Evolutionary conservation across 2,329 filamentous ascomycete genomes (phyloP), one percentile per base, ranked within the genome.

Genomic region (Aspergillus sp.): DNA sequence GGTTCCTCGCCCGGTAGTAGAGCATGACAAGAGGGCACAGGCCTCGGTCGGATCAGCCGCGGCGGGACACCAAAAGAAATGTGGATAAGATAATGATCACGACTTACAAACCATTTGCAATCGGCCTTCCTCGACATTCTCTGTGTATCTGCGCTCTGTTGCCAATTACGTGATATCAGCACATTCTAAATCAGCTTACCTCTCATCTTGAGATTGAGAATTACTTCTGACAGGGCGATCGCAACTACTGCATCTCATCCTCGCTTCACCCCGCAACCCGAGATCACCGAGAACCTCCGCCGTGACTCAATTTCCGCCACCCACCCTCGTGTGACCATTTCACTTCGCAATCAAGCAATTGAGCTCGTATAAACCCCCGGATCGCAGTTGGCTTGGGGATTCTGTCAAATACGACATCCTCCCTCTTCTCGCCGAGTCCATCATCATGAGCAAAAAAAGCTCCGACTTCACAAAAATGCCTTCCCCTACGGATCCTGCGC

Each of bases 401-500:
- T 17, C n/a, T 23, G 17, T 46, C 8, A 11, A 34, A 41, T 4
- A 9, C 17, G 15, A 45, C 30, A 30, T 9, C 28, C n/a, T 34
- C 13, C 46, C n/a, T 50, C 13, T 23, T 45, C 7, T 25, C 34
- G 13, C 34, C 17, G 23, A 7, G 11, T n/a, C 13, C 17, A 34
- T 6, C 7, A 38, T 38, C 46, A 41, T 11, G 43, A 9, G 25
- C 19, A 41, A 25, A 25, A 34, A n/a, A 50, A 7, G 22, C 13
- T 49, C 49, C 38, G 31, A 43, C 34, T 48, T 22, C 31, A 58
- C 13, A 46, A 51, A 70, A 62, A 79, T 79, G 77, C 72, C 75
- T 63, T 73, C 74, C 19, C 69, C 73, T 59, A 68, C 70, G 60
- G 72, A 77, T 41, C 64, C 71, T 30, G 67, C 65, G 51, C 72